Conservation (phyloP, 2,329 filamentous ascomycete species). For the Stromatinia cepivora region DNA sequence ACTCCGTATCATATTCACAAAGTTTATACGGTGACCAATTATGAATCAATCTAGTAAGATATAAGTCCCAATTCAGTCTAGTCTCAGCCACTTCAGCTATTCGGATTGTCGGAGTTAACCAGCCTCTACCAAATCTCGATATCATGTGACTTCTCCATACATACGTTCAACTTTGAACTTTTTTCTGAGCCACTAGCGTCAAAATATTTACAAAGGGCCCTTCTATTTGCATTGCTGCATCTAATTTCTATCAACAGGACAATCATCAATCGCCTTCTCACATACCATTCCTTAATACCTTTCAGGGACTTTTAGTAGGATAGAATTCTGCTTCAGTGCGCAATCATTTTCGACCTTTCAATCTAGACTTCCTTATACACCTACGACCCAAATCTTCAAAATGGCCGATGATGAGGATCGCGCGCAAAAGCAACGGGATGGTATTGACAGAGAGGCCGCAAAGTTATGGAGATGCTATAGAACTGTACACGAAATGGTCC, state of each 20-base stretch:
- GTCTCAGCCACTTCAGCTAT: background rate
- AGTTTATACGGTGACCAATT: background rate
- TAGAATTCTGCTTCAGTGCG: background rate
- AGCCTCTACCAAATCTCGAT: background rate
- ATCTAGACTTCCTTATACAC: background rate
- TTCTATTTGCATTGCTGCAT: background rate
- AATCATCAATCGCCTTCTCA: background rate
- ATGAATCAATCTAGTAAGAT: too few relatives aligned
- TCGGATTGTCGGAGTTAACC: background rate
- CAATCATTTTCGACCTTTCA: background rate
- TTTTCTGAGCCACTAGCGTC: conserved; percentile 17
- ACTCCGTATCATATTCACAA: too few relatives aligned
- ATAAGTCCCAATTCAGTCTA: background rate
- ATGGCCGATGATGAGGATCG: conserved; percentile 40
- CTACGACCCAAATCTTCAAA: conserved; percentile 13
- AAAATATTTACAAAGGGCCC: conserved; percentile 20
- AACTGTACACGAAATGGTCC: conserved; percentile 93
- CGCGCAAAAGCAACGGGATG: conserved; percentile 37
- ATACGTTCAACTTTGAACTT: conserved; percentile 10
- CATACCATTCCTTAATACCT: too few relatives aligned
- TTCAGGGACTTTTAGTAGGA: background rate
- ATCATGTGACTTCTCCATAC: conserved; percentile 12
- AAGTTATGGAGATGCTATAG: conserved; percentile 92
- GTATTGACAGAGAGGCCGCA: conserved; percentile 48
- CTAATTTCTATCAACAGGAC: background rate